Evolutionary conservation across 352 stramenopile species (phyloP).

Genomic region (Elongisporangium undulatum): DNA sequence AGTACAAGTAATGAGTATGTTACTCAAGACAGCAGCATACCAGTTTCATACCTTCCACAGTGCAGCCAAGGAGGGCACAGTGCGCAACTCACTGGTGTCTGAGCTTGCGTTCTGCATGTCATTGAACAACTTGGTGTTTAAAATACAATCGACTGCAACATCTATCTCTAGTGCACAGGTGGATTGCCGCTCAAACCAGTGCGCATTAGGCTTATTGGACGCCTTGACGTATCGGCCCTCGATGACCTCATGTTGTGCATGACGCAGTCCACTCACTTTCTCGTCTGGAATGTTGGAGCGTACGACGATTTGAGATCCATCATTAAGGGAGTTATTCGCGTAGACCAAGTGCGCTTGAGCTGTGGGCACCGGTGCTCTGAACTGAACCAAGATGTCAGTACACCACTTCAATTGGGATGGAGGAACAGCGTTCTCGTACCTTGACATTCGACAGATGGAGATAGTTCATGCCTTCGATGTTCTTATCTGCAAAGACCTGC

Average conservation of each 20-base stretch:
- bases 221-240: constrained; percentile 8
- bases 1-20: constrained; percentile 4
- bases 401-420: neutral
- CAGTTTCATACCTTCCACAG: constrained; percentile 65
- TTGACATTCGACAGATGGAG: constrained; percentile 69
- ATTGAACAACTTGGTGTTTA: constrained; percentile 54
- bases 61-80: constrained; percentile 73
- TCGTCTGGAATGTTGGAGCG: constrained; percentile 27
- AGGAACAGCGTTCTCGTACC: constrained; percentile 18
- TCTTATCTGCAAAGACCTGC: constrained; percentile 89
- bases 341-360: constrained; percentile 44
- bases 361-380: constrained; percentile 58
- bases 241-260: neutral
- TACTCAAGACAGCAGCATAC: neutral
- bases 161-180: constrained; percentile 70
- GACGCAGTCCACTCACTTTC: constrained; percentile 26
- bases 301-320: constrained; percentile 24
- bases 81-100: constrained; percentile 33
- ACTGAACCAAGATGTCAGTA: constrained; percentile 23
- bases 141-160: constrained; percentile 56
- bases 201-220: neutral
- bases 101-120: constrained; percentile 37
- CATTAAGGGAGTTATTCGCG: neutral
- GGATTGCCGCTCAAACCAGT: constrained; percentile 70
- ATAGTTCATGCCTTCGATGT: constrained; percentile 91